Evolutionary conservation across 2,329 filamentous ascomycete species (phyloP).

Genomic region (Camillea tinctor): DNA sequence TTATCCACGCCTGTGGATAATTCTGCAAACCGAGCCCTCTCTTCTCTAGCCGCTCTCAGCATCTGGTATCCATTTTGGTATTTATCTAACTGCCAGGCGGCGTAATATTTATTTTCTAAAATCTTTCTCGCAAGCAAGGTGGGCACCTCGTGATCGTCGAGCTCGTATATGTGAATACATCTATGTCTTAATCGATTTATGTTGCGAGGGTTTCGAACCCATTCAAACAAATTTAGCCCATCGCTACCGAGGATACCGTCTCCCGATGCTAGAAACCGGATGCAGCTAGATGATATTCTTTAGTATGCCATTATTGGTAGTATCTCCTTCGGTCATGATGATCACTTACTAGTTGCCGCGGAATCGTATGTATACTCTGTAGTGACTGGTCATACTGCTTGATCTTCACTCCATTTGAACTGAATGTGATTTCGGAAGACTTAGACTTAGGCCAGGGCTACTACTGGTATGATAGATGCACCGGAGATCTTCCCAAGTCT

Average conservation of each 20-base stretch:
- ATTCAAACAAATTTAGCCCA: constrained; percentile 14
- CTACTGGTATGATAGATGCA: no score
- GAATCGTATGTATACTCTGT: background rate
- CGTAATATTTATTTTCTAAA: constrained; percentile 1
- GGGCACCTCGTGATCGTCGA: background rate
- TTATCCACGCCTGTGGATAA: constrained; percentile 6
- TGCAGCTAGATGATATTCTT: constrained; percentile 3
- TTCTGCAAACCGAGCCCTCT: constrained; percentile 1
- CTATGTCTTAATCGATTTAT: constrained; percentile 11
- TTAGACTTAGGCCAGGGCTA: background rate
- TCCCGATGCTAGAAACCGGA: constrained; percentile 12
- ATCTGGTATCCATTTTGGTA: background rate
- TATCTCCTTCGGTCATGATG: background rate
- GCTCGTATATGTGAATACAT: constrained; percentile 9
- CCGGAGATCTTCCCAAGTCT: no score
- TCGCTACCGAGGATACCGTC: constrained; percentile 1
- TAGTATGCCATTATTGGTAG: background rate
- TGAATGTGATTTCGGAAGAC: background rate
- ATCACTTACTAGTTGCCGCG: background rate
- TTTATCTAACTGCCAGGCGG: constrained; percentile 1
- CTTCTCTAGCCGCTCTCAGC: background rate
- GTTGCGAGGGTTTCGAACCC: constrained; percentile 13
- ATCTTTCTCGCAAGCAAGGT: constrained; percentile 9
- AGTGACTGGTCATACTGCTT: background rate
- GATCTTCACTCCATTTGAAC: background rate